phyloP scores from a whole-genome alignment of 495 filamentous ascomycete genomes.

The Massariosphaeria phaeospora region DNA sequence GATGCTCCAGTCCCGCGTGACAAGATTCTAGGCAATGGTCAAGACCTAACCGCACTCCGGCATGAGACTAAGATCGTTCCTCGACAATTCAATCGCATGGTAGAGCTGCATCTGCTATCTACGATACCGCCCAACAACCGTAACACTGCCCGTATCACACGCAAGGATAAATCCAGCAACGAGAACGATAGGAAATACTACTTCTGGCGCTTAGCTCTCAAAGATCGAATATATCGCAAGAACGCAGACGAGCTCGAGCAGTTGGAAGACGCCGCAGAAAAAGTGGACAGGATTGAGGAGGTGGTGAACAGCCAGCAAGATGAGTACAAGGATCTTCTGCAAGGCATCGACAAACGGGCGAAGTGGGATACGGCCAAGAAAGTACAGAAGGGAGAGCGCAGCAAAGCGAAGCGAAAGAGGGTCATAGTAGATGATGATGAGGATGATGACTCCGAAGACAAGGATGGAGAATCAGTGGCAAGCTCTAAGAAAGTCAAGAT shows the following conservation, averaged over 20 bases:
- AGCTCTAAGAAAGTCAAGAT: conserved; percentile 16
- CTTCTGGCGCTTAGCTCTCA: conserved; percentile 78
- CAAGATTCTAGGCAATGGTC: conserved; percentile 55
- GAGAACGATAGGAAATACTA: conserved; percentile 61
- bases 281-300: conserved; percentile 76
- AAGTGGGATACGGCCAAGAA: conserved; percentile 26
- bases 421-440: conserved; percentile 40
- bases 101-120: conserved; percentile 85
- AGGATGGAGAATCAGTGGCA: background rate
- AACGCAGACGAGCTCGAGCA: conserved; percentile 73
- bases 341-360: conserved; percentile 46
- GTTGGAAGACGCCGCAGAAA: conserved; percentile 62
- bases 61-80: conserved; percentile 67
- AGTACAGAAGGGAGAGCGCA: conserved; percentile 17
- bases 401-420: conserved; percentile 43
- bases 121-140: conserved; percentile 61
- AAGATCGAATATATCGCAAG: conserved; percentile 73
- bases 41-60: conserved; percentile 56
- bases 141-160: conserved; percentile 52
- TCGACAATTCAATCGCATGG: conserved; percentile 78
- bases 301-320: conserved; percentile 71
- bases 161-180: conserved; percentile 50
- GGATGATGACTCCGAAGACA: conserved; percentile 17
- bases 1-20: conserved; percentile 52
- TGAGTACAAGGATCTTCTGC: conserved; percentile 69